Conservation (phyloP, 2,329 filamentous ascomycete species). For the Fusarium denticulatum region DNA sequence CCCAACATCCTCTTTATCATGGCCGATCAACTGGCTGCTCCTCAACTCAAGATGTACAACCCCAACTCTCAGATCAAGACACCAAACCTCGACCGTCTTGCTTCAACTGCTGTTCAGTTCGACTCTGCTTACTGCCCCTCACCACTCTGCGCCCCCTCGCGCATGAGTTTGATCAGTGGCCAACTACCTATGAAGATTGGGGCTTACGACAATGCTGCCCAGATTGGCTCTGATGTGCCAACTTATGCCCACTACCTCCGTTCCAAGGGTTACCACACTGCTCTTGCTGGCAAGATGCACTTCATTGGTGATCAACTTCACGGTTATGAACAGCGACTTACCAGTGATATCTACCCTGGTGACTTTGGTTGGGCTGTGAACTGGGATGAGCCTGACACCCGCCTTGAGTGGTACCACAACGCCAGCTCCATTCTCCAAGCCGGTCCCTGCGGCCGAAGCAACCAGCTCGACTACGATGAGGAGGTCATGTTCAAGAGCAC, state of each 20-base stretch:
- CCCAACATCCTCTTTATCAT: constrained; percentile 79
- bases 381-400: constrained; percentile 88
- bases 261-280: constrained; percentile 86
- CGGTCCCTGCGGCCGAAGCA: constrained; percentile 87
- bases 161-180: constrained; percentile 94
- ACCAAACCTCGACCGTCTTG: constrained; percentile 86
- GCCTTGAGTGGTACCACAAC: constrained; percentile 96
- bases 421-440: constrained; percentile 93
- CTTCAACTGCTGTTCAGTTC: constrained; percentile 85
- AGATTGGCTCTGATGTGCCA: constrained; percentile 83
- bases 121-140: constrained; percentile 95
- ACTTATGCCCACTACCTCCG: constrained; percentile 95
- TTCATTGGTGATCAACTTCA: constrained; percentile 95
- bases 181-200: constrained; percentile 91
- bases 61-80: constrained; percentile 89
- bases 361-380: constrained; percentile 96
- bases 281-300: constrained; percentile 95
- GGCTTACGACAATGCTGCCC: constrained; percentile 90
- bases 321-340: constrained; percentile 90
- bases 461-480: constrained; percentile 95
- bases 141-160: constrained; percentile 89
- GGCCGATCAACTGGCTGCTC: constrained; percentile 94
- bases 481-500: constrained; percentile 93
- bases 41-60: constrained; percentile 92
- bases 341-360: constrained; percentile 94